Percentiles rank a stretch among this genome's conserved stretches.
These are phyloP conservation scores for Mortierella polycephala DNA, from an alignment of 371 early-diverging fungal genomes.

Conservation along the genomic window DNA sequence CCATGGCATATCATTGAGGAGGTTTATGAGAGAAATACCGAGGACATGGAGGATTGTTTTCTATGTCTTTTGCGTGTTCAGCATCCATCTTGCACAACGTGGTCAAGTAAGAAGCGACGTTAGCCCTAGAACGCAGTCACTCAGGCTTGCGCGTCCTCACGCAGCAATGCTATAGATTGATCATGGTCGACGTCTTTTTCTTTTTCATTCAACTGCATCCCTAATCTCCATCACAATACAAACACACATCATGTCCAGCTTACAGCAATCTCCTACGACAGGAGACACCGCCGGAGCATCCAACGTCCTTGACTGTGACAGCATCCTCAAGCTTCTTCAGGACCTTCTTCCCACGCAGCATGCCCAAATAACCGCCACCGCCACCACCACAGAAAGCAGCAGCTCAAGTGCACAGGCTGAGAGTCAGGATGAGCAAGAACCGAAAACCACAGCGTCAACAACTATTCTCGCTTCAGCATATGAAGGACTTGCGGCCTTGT, in stretches of 20 bases:
- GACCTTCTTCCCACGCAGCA: conserved; percentile 18
- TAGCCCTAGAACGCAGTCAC: not conserved
- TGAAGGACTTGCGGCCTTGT: conserved; percentile 66
- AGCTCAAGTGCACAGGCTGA: not conserved
- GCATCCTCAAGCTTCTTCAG: conserved; percentile 31
- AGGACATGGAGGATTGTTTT: too few relatives aligned
- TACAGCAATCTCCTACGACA: conserved; percentile 18
- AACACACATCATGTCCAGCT: conserved; percentile 21
- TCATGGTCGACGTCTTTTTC: not conserved
- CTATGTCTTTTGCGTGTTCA: too few relatives aligned
- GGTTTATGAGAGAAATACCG: too few relatives aligned
- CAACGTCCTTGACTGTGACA: conserved; percentile 40
- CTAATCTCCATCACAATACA: not conserved
- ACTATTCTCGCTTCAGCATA: conserved; percentile 57
- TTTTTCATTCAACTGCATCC: not conserved
- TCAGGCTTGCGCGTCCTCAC: conserved; percentile 8
- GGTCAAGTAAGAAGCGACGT: too few relatives aligned
- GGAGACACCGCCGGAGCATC: not conserved
- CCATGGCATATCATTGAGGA: too few relatives aligned
- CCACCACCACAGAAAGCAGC: conserved; percentile 3
- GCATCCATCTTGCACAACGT: too few relatives aligned
- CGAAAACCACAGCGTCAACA: not conserved
- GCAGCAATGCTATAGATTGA: too few relatives aligned
- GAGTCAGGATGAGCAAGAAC: conserved; percentile 1
- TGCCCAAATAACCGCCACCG: not conserved